A percentile compares a stretch with the other conserved stretches of the same genome.
Conservation (phyloP, 1,284 basidiomycete species). For the Flammula alnicola region DNA sequence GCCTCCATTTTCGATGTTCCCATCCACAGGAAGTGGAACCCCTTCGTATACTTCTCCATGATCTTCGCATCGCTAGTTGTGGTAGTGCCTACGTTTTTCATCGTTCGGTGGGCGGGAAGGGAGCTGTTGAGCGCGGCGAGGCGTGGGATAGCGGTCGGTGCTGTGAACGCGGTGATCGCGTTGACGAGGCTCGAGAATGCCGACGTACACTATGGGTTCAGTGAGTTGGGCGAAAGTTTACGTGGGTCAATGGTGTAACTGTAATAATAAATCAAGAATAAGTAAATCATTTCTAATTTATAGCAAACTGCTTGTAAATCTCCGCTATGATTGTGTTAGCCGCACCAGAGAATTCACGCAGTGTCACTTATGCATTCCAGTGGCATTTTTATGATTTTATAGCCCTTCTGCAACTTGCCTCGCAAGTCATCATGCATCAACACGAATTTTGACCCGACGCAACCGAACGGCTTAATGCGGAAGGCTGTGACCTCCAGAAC, state of each 20-base stretch:
- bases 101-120: background rate
- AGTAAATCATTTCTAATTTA: too few relatives aligned
- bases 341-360: too few relatives aligned
- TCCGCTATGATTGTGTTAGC: too few relatives aligned
- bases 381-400: too few relatives aligned
- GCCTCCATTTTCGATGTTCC: background rate
- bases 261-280: too few relatives aligned
- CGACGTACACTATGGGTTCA: background rate
- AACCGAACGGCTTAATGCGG: too few relatives aligned
- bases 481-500: too few relatives aligned
- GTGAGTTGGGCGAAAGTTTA: background rate
- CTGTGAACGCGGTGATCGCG: background rate
- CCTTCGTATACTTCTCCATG: background rate
- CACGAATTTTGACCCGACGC: too few relatives aligned
- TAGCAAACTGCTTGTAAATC: too few relatives aligned
- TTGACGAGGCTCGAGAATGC: background rate
- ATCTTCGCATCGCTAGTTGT: background rate
- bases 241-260: background rate
- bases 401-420: too few relatives aligned
- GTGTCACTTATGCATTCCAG: too few relatives aligned
- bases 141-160: background rate
- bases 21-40: background rate
- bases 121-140: background rate
- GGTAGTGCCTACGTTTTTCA: background rate
- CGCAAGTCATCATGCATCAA: too few relatives aligned